Base-by-base conservation (phyloP, 257 asterid genomes). In the Apocynum venetum region DNA sequence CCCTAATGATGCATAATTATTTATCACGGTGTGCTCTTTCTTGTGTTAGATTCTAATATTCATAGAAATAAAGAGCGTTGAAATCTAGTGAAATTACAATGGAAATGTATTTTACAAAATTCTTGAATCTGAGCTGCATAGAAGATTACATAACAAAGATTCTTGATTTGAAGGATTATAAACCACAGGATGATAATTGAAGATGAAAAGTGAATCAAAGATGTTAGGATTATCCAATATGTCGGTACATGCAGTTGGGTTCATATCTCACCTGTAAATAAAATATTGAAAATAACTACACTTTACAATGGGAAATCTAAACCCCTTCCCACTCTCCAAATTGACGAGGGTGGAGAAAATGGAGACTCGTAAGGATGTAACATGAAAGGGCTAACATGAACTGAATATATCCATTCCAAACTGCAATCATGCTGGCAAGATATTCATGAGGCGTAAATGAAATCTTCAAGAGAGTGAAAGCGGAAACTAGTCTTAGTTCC, bases 281-380 rank as follows among this genome's bases (percentile, higher is more conserved):
- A 71, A 75, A 78, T 76, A 76, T 67, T 69, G 55, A 76, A 76
- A 56, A 77, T 78, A 82, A 74, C 81, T 72, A 88, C 80, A 76
- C 83, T 86, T 82, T 90, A 85, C 90, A 84, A 72, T 64, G 83
- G 81, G 52, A 69, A 78, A 66, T 70, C 83, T 71, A 74, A 65
- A n/a, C 20, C 78, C 76, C 38, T 69, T 44, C 9, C 71, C 61
- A 55, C 71, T 48, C 59, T 52, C 19, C 56, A 35, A 49, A 74
- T 53, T 71, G 79, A 73, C 55, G 65, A 46, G 55, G 41, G 48
- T 40, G 78, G 77, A n/a, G 74, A 15, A 35, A 57, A 36, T 73
- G 65, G 64, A 48, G 71, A 57, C 66, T 63, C 81, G 46, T 31
- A 68, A 69, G 63, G 35, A 25, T 49, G 65, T 46, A 41, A 68